Conservation (phyloP, 2,329 filamentous ascomycete genomes). For the Aspergillus texensis region DNA sequence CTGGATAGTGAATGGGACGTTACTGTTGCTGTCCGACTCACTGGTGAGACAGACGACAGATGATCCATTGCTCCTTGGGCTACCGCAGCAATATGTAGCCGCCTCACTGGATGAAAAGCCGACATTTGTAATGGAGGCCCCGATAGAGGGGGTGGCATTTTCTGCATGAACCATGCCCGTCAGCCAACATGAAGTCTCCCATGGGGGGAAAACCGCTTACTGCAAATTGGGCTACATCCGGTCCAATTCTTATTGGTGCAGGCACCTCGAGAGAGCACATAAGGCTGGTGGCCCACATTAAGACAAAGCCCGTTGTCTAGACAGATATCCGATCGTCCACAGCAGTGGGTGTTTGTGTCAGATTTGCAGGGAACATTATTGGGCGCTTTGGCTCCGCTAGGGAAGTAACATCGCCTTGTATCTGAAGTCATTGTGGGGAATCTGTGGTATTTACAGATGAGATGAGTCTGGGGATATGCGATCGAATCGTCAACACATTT, state of each 20-base stretch:
- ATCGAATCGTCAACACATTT: too few relatives aligned
- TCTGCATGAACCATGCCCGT: neutral
- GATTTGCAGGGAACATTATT: constrained; percentile 30
- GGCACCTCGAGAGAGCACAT: constrained; percentile 27
- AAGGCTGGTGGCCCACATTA: constrained; percentile 26
- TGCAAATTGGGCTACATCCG: constrained; percentile 27
- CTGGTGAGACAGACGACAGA: constrained; percentile 22
- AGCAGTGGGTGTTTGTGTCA: constrained; percentile 29
- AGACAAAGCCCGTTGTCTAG: constrained; percentile 33
- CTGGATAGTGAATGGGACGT: constrained; percentile 28
- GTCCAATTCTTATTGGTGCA: constrained; percentile 35
- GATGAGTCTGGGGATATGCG: too few relatives aligned
- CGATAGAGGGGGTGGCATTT: constrained; percentile 4
- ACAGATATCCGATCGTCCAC: constrained; percentile 27
- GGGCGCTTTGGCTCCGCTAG: constrained; percentile 21
- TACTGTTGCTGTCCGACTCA: neutral
- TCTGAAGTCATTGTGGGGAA: neutral
- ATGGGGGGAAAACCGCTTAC: constrained; percentile 10
- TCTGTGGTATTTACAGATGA: neutral
- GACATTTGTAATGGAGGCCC: constrained; percentile 27
- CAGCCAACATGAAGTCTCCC: neutral
- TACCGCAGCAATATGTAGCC: constrained; percentile 30
- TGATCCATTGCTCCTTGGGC: constrained; percentile 11
- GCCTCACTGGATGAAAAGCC: constrained; percentile 13
- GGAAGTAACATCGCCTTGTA: constrained; percentile 30